Percentiles rank a stretch among this genome's conserved stretches.
These are phyloP conservation scores for Hebeloma cylindrosporum DNA, from an alignment of 768 basidiomycete genomes.

Conservation along the genomic window DNA sequence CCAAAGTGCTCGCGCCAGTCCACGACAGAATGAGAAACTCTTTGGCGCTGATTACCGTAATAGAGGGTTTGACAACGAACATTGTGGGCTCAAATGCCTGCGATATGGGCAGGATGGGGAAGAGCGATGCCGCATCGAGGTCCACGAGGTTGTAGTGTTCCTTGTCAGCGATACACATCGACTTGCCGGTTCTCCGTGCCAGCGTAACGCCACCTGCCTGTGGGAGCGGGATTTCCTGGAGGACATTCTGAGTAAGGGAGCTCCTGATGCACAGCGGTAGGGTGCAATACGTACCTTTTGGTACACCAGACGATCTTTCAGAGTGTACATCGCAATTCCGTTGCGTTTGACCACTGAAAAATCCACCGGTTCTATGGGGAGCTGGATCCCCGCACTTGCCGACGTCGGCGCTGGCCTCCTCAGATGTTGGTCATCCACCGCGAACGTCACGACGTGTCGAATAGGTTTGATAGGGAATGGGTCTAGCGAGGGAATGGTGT, in stretches of 20 bases:
- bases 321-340: conserved; percentile 59
- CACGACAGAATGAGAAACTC: conserved; percentile 89
- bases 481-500: conserved; percentile 79
- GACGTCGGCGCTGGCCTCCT: conserved; percentile 43
- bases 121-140: conserved; percentile 65
- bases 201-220: conserved; percentile 49
- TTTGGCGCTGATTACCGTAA: conserved; percentile 69
- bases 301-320: conserved; percentile 65
- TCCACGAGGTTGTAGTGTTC: conserved; percentile 78
- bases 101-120: conserved; percentile 76
- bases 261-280: neutral
- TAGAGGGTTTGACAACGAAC: conserved; percentile 59
- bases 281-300: conserved; percentile 44
- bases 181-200: conserved; percentile 60
- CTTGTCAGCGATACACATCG: conserved; percentile 74
- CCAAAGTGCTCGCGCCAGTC: conserved; percentile 78
- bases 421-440: conserved; percentile 78
- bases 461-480: conserved; percentile 76
- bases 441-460: conserved; percentile 75
- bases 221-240: conserved; percentile 71
- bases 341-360: conserved; percentile 73
- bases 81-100: conserved; percentile 52
- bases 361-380: conserved; percentile 54
- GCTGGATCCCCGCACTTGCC: conserved; percentile 34
- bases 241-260: neutral